A percentile compares a stretch with the other conserved stretches of the same genome.
Evolutionary conservation across 2,329 filamentous ascomycete species (phyloP).

Genomic region (Colletotrichum tropicale): DNA sequence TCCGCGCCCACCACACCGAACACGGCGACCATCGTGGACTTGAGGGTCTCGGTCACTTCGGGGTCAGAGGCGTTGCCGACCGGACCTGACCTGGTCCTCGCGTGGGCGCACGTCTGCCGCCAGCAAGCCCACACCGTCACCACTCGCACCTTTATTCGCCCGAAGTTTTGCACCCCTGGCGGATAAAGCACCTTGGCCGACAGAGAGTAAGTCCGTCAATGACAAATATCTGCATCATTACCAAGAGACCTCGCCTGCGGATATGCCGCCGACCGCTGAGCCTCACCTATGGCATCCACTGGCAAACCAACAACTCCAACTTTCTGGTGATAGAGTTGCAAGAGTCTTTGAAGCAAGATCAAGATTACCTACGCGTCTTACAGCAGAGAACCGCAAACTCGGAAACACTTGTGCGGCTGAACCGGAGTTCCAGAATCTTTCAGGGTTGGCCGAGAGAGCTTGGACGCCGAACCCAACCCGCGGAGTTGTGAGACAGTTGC

Average conservation of each 20-base stretch:
- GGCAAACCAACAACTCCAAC: neutral
- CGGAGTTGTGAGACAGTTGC: slow-evolving; percentile 18
- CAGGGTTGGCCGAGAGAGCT: neutral
- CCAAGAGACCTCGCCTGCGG: neutral
- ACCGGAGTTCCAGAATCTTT: slow-evolving; percentile 16
- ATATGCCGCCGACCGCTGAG: neutral
- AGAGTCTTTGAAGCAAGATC: neutral
- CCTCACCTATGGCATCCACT: neutral
- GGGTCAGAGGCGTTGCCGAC: neutral
- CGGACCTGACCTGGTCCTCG: neutral
- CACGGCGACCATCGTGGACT: neutral
- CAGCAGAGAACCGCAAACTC: neutral
- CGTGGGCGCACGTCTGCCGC: neutral
- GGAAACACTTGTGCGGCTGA: slow-evolving; percentile 1
- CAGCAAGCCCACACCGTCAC: neutral
- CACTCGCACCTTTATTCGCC: slow-evolving; percentile 16
- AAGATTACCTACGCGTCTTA: neutral
- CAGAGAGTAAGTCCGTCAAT: slow-evolving; percentile 8
- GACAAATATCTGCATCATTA: slow-evolving; percentile 1
- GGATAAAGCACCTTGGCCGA: neutral
- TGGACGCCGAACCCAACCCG: neutral
- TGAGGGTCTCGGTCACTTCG: slow-evolving; percentile 4
- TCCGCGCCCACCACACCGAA: neutral
- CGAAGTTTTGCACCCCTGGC: neutral
- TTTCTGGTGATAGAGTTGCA: neutral